These are phyloP conservation scores for Cercospora sesami DNA, from an alignment of 2,329 filamentous ascomycete genomes.

Conservation along the genomic window DNA sequence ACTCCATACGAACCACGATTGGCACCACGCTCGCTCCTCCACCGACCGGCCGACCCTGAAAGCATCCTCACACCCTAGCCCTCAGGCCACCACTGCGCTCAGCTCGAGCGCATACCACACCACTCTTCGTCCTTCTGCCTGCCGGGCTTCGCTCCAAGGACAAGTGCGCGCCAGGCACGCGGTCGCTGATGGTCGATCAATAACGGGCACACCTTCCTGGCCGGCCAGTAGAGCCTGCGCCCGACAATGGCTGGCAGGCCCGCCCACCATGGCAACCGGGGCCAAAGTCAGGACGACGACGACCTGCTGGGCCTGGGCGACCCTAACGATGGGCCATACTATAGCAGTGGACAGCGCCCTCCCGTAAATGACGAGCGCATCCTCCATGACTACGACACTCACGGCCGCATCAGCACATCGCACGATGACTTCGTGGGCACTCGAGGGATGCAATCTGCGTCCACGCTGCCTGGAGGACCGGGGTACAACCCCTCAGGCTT, in stretches of 20 bases:
- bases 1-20: background rate
- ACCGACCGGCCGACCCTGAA: background rate
- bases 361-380: constrained; percentile 80
- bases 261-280: constrained; percentile 47
- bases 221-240: constrained; percentile 19
- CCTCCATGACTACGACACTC: constrained; percentile 68
- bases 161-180: background rate
- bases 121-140: background rate
- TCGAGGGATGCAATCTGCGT: constrained; percentile 45
- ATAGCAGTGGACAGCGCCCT: constrained; percentile 73
- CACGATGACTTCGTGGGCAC: constrained; percentile 90
- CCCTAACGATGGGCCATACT: constrained; percentile 63
- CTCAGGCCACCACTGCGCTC: constrained; percentile 5
- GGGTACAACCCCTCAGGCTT: constrained; percentile 41
- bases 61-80: constrained; percentile 1
- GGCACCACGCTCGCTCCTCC: constrained; percentile 1
- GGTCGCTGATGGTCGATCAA: constrained; percentile 22
- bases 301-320: constrained; percentile 68
- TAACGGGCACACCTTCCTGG: constrained; percentile 20
- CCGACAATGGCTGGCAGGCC: constrained; percentile 55
- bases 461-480: constrained; percentile 48
- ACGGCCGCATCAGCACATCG: constrained; percentile 78
- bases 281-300: constrained; percentile 35
- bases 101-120: constrained; percentile 1
- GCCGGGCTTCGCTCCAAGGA: background rate